A percentile compares a stretch with the other conserved stretches of the same genome.
Evolutionary conservation across 305 asterid species (phyloP).

Genomic region (Fraxinus velutina): DNA sequence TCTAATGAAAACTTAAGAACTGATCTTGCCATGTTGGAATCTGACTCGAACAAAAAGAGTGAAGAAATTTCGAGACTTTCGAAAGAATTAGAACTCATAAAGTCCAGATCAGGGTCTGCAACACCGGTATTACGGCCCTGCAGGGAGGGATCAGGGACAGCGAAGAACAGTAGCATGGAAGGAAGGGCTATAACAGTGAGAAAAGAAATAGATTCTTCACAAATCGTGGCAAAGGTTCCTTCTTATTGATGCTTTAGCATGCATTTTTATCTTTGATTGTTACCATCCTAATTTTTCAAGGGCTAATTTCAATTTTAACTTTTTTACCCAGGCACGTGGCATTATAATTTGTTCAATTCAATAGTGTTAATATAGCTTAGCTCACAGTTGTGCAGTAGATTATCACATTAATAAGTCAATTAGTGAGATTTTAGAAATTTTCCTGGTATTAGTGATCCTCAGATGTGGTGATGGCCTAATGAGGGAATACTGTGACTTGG

Average conservation of each 20-base stretch:
- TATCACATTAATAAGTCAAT: not conserved
- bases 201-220: conserved; percentile 36
- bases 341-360: not conserved
- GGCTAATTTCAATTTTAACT: not conserved
- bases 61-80: conserved; percentile 46
- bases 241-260: not conserved
- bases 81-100: conserved; percentile 43
- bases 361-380: conserved; percentile 10
- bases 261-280: conserved; percentile 1
- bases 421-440: not conserved
- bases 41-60: conserved; percentile 41
- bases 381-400: conserved; percentile 1
- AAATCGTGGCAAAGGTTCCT: conserved; percentile 42
- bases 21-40: conserved; percentile 42
- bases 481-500: not conserved
- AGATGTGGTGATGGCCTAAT: not conserved
- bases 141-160: conserved; percentile 24
- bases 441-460: not conserved
- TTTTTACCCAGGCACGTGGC: conserved; percentile 2
- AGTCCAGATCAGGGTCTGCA: conserved; percentile 34
- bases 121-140: conserved; percentile 45
- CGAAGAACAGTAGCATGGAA: conserved; percentile 25
- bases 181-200: conserved; percentile 28
- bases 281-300: not conserved
- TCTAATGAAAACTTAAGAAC: conserved; percentile 40